Evolutionary conservation across 768 basidiomycete species (phyloP).

Genomic region (Suillus weaverae): DNA sequence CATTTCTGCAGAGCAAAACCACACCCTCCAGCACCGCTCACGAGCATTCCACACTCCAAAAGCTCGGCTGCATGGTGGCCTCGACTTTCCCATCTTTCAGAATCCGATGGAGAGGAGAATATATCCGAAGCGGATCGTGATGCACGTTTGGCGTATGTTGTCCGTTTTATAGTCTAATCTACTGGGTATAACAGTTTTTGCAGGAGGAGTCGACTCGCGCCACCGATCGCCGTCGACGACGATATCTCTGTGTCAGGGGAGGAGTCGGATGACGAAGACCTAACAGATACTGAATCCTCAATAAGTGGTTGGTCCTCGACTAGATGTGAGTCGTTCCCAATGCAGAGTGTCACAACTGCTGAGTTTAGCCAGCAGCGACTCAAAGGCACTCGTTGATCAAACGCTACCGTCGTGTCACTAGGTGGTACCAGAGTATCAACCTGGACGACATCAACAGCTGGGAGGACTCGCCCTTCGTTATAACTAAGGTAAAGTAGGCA

Average conservation of each 20-base stretch:
- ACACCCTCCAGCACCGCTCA: slow-evolving; percentile 8
- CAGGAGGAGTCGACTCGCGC: slow-evolving; percentile 56
- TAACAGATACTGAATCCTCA: slow-evolving; percentile 50
- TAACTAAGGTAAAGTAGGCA: slow-evolving; percentile 40
- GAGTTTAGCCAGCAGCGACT: slow-evolving; percentile 17
- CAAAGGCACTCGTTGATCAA: slow-evolving; percentile 31
- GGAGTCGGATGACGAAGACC: slow-evolving; percentile 76
- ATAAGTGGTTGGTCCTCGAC: slow-evolving; percentile 43
- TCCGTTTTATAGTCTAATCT: neutral
- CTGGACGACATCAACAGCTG: slow-evolving; percentile 40
- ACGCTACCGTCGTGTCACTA: slow-evolving; percentile 50
- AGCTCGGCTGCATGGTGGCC: slow-evolving; percentile 17
- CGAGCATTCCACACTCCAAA: slow-evolving; percentile 1
- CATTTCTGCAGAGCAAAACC: slow-evolving; percentile 19
- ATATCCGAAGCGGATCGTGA: slow-evolving; percentile 70
- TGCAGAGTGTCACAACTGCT: slow-evolving; percentile 14
- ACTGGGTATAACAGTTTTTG: neutral
- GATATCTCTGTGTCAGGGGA: slow-evolving; percentile 62
- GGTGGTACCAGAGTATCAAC: slow-evolving; percentile 44
- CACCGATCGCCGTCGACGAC: slow-evolving; percentile 39
- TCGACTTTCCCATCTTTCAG: slow-evolving; percentile 41
- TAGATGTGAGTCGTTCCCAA: slow-evolving; percentile 27
- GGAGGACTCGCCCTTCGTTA: slow-evolving; percentile 48
- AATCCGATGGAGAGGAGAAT: slow-evolving; percentile 66
- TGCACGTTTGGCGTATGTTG: slow-evolving; percentile 65